Evolutionary conservation across 2,329 filamentous ascomycete species (phyloP).

Genomic region (Fusarium buxicola): DNA sequence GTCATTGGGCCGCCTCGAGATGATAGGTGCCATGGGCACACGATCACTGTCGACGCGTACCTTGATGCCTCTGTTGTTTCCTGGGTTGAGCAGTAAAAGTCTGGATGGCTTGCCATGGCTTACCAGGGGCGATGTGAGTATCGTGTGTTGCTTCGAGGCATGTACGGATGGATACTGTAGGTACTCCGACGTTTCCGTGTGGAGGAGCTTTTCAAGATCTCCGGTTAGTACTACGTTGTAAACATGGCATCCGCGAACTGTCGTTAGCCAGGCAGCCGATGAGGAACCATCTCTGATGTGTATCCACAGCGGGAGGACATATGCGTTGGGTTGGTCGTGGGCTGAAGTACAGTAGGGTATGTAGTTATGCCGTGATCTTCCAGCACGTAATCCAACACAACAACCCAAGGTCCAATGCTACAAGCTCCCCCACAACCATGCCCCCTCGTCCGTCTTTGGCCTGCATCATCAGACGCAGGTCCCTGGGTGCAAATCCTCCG

Average conservation of each 20-base stretch:
- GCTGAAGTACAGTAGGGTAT: too few relatives aligned
- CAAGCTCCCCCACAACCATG: constrained; percentile 27
- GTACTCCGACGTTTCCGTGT: not conserved
- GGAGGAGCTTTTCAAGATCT: constrained; percentile 13
- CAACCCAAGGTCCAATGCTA: constrained; percentile 18
- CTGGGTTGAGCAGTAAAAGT: constrained; percentile 2
- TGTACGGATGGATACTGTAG: too few relatives aligned
- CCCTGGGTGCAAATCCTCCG: constrained; percentile 38
- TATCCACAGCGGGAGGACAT: constrained; percentile 27
- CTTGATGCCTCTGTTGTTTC: constrained; percentile 1
- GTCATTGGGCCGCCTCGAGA: constrained; percentile 32
- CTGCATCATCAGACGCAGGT: constrained; percentile 42
- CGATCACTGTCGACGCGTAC: constrained; percentile 14
- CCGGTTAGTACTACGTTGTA: not conserved
- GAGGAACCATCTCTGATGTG: constrained; percentile 8
- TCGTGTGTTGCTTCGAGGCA: constrained; percentile 15
- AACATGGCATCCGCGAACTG: constrained; percentile 3
- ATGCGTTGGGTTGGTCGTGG: not conserved
- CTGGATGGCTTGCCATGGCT: not conserved
- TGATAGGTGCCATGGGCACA: constrained; percentile 17
- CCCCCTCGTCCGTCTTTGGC: constrained; percentile 12
- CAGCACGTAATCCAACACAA: constrained; percentile 20
- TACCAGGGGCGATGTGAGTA: constrained; percentile 6
- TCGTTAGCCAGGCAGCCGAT: not conserved
- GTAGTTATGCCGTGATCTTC: constrained; percentile 14